Conservation (phyloP, 2,329 filamentous ascomycete species). For the Rugonectria rugulosa region DNA sequence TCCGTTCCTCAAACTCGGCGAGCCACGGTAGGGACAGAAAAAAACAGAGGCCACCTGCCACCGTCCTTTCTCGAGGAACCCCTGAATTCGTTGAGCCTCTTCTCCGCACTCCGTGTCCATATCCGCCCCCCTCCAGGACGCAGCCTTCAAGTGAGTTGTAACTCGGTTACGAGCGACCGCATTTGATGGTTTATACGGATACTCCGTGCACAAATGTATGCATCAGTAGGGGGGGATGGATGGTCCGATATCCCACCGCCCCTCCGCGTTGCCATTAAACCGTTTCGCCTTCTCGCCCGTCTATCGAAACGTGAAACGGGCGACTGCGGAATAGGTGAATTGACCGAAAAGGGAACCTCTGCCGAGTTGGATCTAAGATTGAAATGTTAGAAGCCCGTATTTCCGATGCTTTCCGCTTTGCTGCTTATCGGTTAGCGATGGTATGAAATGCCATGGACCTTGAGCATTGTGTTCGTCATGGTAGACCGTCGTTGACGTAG, state of each 20-base stretch:
- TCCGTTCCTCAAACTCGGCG: constrained; percentile 6
- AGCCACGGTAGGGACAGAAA: background rate
- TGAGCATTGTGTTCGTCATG: background rate
- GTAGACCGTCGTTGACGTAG: constrained; percentile 2
- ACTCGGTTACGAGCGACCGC: too few species aligned
- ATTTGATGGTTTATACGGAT: too few species aligned
- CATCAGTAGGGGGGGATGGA: background rate
- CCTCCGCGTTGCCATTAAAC: background rate
- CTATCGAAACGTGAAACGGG: constrained; percentile 13
- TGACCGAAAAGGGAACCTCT: background rate
- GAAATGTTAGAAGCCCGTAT: constrained; percentile 6
- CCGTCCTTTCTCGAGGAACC: constrained; percentile 12
- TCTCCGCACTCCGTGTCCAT: background rate
- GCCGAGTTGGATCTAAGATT: constrained; percentile 11
- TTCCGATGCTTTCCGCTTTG: background rate
- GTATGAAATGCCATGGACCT: constrained; percentile 8
- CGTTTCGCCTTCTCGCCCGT: background rate
- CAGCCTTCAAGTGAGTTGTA: too few species aligned
- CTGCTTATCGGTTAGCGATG: background rate
- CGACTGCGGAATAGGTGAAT: background rate
- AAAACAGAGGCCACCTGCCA: background rate
- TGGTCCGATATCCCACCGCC: background rate
- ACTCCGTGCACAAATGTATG: background rate
- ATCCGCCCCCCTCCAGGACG: too few species aligned
- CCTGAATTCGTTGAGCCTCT: constrained; percentile 13